phyloP scores from a whole-genome alignment of 306 rosid species.

The Trichosanthes truncata region DNA sequence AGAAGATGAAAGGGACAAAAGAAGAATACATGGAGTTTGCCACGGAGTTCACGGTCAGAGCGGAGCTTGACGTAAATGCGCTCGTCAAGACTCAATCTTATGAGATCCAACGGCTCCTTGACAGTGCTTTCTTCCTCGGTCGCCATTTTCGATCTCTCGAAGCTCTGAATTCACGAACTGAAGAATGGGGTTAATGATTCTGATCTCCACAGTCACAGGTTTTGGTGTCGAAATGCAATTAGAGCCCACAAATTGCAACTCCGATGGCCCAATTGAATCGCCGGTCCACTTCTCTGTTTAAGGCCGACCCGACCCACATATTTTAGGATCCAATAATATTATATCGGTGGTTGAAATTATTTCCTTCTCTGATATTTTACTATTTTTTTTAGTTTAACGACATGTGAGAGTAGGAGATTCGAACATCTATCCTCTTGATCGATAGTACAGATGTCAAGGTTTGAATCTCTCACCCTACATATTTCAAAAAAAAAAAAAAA shows the following conservation, averaged over 20 bases:
- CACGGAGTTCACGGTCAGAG: constrained; percentile 93
- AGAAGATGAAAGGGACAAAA: background rate
- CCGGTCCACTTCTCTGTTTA: background rate
- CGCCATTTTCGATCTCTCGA: constrained; percentile 32
- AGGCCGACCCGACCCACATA: background rate
- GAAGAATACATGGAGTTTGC: constrained; percentile 77
- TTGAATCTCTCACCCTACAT: too few species aligned
- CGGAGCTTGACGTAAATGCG: constrained; percentile 99
- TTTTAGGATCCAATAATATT: background rate
- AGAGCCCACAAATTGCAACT: too few species aligned
- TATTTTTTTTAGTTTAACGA: too few species aligned
- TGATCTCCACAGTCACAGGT: background rate
- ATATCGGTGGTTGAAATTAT: too few species aligned
- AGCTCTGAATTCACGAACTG: background rate
- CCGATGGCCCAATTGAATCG: background rate
- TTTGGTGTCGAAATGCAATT: background rate
- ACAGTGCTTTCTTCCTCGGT: constrained; percentile 94
- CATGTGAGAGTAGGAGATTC: too few species aligned
- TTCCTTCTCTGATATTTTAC: too few species aligned
- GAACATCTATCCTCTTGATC: too few species aligned
- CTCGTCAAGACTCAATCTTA: constrained; percentile 93
- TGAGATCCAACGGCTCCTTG: constrained; percentile 99
- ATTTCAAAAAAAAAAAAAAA: too few species aligned
- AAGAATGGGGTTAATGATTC: background rate
- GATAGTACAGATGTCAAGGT: too few species aligned